These are phyloP conservation scores for Plectosphaerella plurivora DNA, from an alignment of 2,329 filamentous ascomycete species.

Conservation along the genomic window DNA sequence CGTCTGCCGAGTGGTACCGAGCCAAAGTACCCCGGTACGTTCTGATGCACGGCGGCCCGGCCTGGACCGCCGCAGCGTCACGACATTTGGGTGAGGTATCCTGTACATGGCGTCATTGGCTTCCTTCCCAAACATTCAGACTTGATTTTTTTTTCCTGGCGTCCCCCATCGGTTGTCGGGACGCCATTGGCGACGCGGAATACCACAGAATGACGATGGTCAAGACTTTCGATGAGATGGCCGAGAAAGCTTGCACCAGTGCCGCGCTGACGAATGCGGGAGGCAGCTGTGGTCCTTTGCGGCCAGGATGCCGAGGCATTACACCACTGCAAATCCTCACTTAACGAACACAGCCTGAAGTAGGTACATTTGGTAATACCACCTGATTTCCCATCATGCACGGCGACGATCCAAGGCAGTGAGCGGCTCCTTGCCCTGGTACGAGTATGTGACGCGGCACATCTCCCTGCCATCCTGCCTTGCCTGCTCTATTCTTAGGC, in stretches of 20 bases:
- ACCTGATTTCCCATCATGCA: too few relatives aligned
- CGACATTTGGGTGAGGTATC: background rate
- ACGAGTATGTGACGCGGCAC: too few relatives aligned
- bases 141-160: background rate
- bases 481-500: too few relatives aligned
- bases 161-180: background rate
- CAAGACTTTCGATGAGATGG: background rate
- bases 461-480: too few relatives aligned
- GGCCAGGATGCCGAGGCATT: too few relatives aligned
- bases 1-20: background rate
- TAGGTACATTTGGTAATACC: too few relatives aligned
- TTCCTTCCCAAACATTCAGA: too few relatives aligned
- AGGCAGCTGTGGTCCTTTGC: too few relatives aligned
- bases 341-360: too few relatives aligned
- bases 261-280: background rate
- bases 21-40: background rate
- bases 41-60: background rate
- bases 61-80: background rate
- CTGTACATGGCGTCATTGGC: background rate
- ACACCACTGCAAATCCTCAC: too few relatives aligned
- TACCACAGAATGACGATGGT: background rate
- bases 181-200: background rate
- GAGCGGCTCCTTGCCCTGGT: too few relatives aligned
- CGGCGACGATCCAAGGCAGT: too few relatives aligned
- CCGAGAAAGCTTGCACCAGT: background rate